Percentiles rank a stretch among this genome's conserved stretches.
Evolutionary conservation across 1,284 basidiomycete genomes (phyloP).

Genomic region (Ustilago sp.): DNA sequence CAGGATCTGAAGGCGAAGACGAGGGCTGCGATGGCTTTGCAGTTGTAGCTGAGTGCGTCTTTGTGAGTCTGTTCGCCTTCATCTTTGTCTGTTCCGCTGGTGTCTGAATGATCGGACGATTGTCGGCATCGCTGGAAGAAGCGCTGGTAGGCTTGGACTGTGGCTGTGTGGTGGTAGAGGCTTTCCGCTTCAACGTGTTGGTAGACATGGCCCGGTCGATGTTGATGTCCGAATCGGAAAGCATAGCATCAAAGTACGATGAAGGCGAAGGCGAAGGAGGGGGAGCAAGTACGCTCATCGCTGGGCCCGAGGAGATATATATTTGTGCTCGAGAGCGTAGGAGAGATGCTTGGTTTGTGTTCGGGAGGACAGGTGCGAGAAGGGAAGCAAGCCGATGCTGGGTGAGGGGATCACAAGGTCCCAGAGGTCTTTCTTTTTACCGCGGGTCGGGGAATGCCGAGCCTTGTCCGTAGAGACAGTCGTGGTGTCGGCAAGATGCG

Average conservation of each 20-base stretch:
- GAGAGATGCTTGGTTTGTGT: not conserved
- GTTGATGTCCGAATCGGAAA: conserved; percentile 53
- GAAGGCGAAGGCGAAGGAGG: conserved; percentile 52
- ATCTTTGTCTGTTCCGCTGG: not conserved
- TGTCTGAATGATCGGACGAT: conserved; percentile 23
- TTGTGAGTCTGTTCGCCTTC: conserved; percentile 4
- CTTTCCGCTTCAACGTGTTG: conserved; percentile 47
- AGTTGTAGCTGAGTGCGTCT: not conserved
- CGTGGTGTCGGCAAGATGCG: not conserved
- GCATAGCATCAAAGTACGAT: conserved; percentile 50
- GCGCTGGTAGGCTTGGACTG: conserved; percentile 12
- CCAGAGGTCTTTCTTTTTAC: no score
- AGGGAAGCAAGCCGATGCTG: conserved; percentile 1
- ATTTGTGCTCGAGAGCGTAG: not conserved
- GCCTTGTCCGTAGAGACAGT: not conserved
- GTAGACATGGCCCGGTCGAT: conserved; percentile 42
- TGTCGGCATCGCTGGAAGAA: conserved; percentile 44
- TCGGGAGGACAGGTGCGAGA: not conserved
- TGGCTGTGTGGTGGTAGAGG: conserved; percentile 25
- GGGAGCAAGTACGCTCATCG: conserved; percentile 55
- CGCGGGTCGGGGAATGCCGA: not conserved
- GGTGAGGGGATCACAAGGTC: not conserved
- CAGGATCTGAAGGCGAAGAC: conserved; percentile 21
- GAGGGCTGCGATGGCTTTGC: conserved; percentile 4
- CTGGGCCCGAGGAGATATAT: conserved; percentile 9